These are phyloP conservation scores for Phoenix dactylifera DNA, from an alignment of 176 grass and related monocot species.

Conservation along the genomic window DNA sequence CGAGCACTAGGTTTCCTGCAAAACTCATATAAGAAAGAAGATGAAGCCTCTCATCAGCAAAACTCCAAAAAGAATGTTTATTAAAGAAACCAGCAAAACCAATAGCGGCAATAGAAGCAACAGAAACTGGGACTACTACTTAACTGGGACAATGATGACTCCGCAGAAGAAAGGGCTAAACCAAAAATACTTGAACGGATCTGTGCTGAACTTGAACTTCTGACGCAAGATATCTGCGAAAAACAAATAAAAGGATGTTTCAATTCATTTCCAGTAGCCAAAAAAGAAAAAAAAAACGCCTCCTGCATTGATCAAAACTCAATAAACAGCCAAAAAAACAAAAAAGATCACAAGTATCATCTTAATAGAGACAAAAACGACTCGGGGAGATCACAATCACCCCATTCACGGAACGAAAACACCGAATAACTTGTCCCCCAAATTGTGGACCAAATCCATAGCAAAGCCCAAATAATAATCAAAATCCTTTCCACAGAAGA, in stretches of 20 bases:
- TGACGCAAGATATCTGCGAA: conserved; percentile 19
- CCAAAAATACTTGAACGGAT: conserved; percentile 20
- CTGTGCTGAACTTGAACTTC: conserved; percentile 9
- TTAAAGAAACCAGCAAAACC: background rate
- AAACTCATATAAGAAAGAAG: background rate
- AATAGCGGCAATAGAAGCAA: background rate
- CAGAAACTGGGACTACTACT: conserved; percentile 7
- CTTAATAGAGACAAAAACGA: too few species aligned
- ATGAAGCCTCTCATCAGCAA: background rate
- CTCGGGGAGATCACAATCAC: too few species aligned
- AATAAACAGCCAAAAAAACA: too few species aligned
- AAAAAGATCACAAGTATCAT: too few species aligned
- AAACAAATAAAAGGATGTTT: background rate
- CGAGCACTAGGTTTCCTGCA: conserved; percentile 32
- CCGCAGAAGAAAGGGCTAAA: conserved; percentile 10
- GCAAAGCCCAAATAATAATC: background rate
- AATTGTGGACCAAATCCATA: too few species aligned
- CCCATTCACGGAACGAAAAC: too few species aligned
- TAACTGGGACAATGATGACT: conserved; percentile 25
- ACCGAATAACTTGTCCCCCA: too few species aligned
- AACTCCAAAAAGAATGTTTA: background rate
- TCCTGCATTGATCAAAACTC: too few species aligned
- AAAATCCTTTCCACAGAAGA: background rate
- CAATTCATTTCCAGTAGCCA: too few species aligned
- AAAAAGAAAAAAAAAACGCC: too few species aligned